A percentile compares a stretch with the other conserved stretches of the same genome.
Evolutionary conservation across 352 stramenopile genomes (phyloP).

Genomic region (Hyaloperonospora brassicae): DNA sequence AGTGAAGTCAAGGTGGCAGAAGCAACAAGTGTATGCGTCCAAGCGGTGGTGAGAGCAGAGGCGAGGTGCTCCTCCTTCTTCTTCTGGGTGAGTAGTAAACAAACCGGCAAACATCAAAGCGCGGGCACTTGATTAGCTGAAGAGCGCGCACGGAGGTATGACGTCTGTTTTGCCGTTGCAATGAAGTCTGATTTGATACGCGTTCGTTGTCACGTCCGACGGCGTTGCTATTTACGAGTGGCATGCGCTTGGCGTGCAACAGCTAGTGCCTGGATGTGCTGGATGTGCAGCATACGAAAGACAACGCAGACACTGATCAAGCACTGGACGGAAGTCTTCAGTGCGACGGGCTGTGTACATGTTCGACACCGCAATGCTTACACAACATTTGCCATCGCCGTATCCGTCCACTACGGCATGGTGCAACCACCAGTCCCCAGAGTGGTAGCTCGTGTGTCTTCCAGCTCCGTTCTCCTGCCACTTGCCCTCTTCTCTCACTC

Average conservation of each 20-base stretch:
- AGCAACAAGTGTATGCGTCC: not conserved
- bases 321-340: slow-evolving; percentile 16
- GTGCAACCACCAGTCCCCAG: slow-evolving; percentile 1
- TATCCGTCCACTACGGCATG: slow-evolving; percentile 7
- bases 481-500: slow-evolving; percentile 14
- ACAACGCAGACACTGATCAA: too few relatives aligned
- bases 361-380: slow-evolving; percentile 32
- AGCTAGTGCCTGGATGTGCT: too few relatives aligned
- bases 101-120: slow-evolving; percentile 17
- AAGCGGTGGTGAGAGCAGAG: too few relatives aligned
- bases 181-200: slow-evolving; percentile 20
- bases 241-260: too few relatives aligned
- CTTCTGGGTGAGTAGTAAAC: slow-evolving; percentile 6
- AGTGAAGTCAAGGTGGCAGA: not conserved
- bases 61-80: too few relatives aligned
- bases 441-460: not conserved
- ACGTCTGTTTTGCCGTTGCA: slow-evolving; percentile 5
- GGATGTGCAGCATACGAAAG: too few relatives aligned
- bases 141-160: slow-evolving; percentile 9
- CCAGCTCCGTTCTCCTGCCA: slow-evolving; percentile 15
- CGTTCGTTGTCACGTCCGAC: slow-evolving; percentile 6
- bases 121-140: slow-evolving; percentile 12
- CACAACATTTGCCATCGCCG: slow-evolving; percentile 24
- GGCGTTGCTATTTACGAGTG: too few relatives aligned
- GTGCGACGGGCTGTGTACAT: slow-evolving; percentile 7